Evolutionary conservation across 345 rosid genomes (phyloP).

Genomic region (Citrus unshiu): DNA sequence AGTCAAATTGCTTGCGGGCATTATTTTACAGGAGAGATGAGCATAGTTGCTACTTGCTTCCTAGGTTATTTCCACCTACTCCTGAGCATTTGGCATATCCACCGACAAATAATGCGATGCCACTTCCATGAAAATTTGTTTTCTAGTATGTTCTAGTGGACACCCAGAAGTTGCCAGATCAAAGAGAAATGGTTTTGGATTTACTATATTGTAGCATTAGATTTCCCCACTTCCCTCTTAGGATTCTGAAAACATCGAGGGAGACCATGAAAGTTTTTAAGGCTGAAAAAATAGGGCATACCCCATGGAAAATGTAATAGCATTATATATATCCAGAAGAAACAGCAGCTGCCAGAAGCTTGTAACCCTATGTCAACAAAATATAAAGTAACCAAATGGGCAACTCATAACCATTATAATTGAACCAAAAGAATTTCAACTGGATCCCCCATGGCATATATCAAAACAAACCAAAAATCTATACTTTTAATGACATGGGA

Average conservation of each 20-base stretch:
- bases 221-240: not conserved
- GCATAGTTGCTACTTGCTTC: not conserved
- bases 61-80: not conserved
- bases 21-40: not conserved
- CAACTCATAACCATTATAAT: not conserved
- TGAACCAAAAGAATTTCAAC: not conserved
- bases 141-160: not conserved
- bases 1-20: not conserved
- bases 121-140: not conserved
- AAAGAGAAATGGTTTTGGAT: not conserved
- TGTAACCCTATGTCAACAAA: too few relatives aligned
- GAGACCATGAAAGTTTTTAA: not conserved
- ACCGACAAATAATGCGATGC: not conserved
- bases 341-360: not conserved
- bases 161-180: not conserved
- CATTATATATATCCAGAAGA: not conserved
- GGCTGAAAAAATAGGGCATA: not conserved
- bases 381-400: not conserved
- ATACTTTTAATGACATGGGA: too few relatives aligned
- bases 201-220: not conserved
- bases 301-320: not conserved
- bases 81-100: not conserved
- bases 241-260: not conserved
- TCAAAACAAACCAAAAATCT: too few relatives aligned
- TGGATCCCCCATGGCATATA: too few relatives aligned